Base-by-base conservation (phyloP, 2,329 filamentous ascomycete genomes). In the Colletotrichum orbiculare region DNA sequence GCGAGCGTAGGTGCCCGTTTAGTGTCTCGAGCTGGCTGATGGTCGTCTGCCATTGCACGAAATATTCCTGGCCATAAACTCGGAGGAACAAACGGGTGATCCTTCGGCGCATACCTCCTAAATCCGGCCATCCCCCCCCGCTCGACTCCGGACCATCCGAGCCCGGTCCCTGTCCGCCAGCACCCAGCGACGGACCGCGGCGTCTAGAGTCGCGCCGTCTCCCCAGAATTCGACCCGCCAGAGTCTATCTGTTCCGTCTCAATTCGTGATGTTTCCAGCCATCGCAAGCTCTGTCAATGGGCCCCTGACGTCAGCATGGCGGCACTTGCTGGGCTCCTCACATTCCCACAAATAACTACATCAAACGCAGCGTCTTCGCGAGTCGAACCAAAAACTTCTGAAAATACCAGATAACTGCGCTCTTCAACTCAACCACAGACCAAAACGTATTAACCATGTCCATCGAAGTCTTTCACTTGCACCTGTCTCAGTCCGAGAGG, bases 401-500 rank as follows among this genome's bases (percentile, higher is more conserved):
- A 4, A 25, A 4, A 25, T 4, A 25, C 25, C 25, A 25, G 25
- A 25, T 4, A 25, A 25, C 25, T 25, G 25, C 25, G 17, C 42
- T 17, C 5, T 38, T 45, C 10, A 17, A 35, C 47, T 47, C 33
- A 33, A 56, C 9, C 15, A 33, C 52, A 54, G 38, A 25, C 35
- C 41, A 35, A 42, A 13, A 38, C 3, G 15, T 15, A 38, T 1
- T 15, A 37, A 55, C n/a, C 39, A 69, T 69, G 68, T 61, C 68
- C 45, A 41, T 69, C 37, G 57, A 67, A 55, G 54, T 69, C 39
- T 68, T 65, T 41, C 68, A 69, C 25, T 34, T 69, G 53, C 64
- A 60, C 12, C 60, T 69, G 2, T 69, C 68, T 11, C 67, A 68
- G 35, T 69, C 68, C 25, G 68, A 69, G 56, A 66, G 68, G 25